phyloP scores from a whole-genome alignment of 1,284 basidiomycete species.

The Meripilus lineatus region DNA sequence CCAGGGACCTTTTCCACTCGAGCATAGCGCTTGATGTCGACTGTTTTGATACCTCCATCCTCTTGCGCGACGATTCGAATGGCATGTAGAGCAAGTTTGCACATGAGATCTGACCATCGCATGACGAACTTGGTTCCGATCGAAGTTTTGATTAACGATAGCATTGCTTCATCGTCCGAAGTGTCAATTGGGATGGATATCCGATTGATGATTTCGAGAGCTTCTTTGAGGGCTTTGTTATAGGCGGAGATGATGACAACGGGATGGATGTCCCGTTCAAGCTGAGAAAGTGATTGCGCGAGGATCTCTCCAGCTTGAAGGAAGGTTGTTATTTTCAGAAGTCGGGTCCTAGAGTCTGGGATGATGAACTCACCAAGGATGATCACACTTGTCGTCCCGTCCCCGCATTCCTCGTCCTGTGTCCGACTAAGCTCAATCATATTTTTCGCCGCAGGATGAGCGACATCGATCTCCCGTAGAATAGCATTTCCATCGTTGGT shows the following conservation, averaged over 20 bases:
- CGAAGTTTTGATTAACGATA: slow-evolving; percentile 95
- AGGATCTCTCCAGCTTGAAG: slow-evolving; percentile 91
- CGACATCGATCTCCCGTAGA: slow-evolving; percentile 95
- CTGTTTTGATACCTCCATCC: slow-evolving; percentile 70
- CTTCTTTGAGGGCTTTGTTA: slow-evolving; percentile 91
- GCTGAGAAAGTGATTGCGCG: slow-evolving; percentile 88
- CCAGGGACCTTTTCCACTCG: slow-evolving; percentile 97
- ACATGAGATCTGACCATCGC: slow-evolving; percentile 98
- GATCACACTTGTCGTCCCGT: slow-evolving; percentile 97
- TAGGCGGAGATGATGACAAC: slow-evolving; percentile 99
- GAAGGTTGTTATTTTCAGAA: not conserved
- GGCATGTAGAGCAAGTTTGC: slow-evolving; percentile 88
- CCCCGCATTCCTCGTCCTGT: slow-evolving; percentile 98
- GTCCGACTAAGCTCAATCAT: slow-evolving; percentile 99
- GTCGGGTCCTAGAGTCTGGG: too few relatives aligned
- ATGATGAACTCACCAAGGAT: slow-evolving; percentile 72
- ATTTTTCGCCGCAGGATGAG: slow-evolving; percentile 97
- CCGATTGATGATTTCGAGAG: slow-evolving; percentile 81
- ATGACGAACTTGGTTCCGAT: slow-evolving; percentile 99
- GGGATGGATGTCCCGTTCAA: slow-evolving; percentile 96
- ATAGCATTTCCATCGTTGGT: slow-evolving; percentile 99
- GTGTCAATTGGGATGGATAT: slow-evolving; percentile 92
- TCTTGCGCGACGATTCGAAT: slow-evolving; percentile 80
- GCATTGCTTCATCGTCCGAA: slow-evolving; percentile 87
- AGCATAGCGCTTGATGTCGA: slow-evolving; percentile 98